phyloP scores from a whole-genome alignment of 345 rosid species.

The Camelina neglecta region DNA sequence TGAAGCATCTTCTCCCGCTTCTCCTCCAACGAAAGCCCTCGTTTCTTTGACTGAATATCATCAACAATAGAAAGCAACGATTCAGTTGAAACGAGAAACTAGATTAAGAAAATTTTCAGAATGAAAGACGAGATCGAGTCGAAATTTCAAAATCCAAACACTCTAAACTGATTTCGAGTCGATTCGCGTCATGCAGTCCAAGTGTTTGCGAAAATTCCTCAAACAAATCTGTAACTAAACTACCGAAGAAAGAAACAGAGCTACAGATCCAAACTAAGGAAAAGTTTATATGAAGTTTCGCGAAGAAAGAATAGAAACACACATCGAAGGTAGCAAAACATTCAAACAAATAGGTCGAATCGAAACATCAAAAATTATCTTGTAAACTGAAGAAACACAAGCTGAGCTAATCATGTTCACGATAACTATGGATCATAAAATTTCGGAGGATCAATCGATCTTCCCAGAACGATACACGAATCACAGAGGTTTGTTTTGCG shows the following conservation, averaged over 20 bases:
- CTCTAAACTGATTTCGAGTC: background rate
- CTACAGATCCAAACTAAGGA: background rate
- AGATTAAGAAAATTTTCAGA: background rate
- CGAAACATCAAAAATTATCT: background rate
- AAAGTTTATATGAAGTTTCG: background rate
- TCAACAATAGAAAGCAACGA: constrained; percentile 10
- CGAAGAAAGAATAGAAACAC: background rate
- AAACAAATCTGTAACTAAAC: background rate
- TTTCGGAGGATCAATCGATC: constrained; percentile 1
- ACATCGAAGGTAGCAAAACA: background rate
- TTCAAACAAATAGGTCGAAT: constrained; percentile 17
- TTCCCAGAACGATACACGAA: constrained; percentile 1
- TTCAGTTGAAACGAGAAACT: constrained; percentile 2
- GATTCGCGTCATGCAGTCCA: constrained; percentile 8
- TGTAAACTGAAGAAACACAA: background rate
- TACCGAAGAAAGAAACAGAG: constrained; percentile 10
- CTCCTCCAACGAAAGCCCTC: constrained; percentile 96
- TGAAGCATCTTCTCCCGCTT: constrained; percentile 95
- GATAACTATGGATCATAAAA: background rate
- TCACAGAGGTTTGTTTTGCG: background rate
- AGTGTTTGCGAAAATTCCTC: constrained; percentile 39
- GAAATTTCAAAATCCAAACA: background rate
- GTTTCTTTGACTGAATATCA: constrained; percentile 76
- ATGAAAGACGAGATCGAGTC: constrained; percentile 3
- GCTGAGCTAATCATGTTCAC: constrained; percentile 2